Base-by-base conservation (phyloP, 208 protist species). In the Wallacemonas collosoma region DNA sequence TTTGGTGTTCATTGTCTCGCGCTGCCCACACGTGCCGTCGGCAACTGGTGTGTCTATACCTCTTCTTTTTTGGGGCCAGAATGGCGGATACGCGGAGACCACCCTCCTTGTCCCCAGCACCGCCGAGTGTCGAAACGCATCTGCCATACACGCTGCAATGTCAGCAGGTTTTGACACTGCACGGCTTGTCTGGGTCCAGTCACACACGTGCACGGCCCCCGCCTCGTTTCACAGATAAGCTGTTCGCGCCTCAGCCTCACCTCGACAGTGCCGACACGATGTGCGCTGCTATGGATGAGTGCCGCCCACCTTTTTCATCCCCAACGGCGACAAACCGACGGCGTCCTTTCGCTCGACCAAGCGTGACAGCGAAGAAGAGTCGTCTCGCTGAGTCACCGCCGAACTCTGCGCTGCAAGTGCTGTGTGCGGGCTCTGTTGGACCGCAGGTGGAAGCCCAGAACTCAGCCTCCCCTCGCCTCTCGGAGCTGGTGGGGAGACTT, bases 181-280 rank as follows among this genome's bases (percentile, higher is more conserved):
- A 26, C 26, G 26, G 26, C 26, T 26, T 26, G 26, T 26, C 26
- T 26, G 26, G 26, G 26, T 26, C 26, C 26, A 26, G 26, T 26
- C 26, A 26, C 26, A 26, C 26, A 26, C 26, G 26, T 26, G 38
- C 11, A 26, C 60, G n/a, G 0, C 60, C 60, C 3, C 3, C n/a
- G 41, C 60, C 60, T 3, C 60, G 40, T 4, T 65, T 65, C 43
- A 65, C 64, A 3, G 26, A 57, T 48, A 69, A 57, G 26, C 26
- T 69, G 47, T 69, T 69, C n/a, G 64, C 64, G 44, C 64, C 64
- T 3, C 6, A 55, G 7, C 64, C 64, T 12, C 17, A 54, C 7
- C 38, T 58, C 8, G 64, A 69, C 47, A 5, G 4, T 6, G 9
- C 64, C 11, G 51, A 58, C 3, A 48, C 47, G 8, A 69, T 69